Percentiles rank a stretch among this genome's conserved stretches.
Evolutionary conservation across 768 basidiomycete genomes (phyloP).

Genomic region (Hericium rajendrae): DNA sequence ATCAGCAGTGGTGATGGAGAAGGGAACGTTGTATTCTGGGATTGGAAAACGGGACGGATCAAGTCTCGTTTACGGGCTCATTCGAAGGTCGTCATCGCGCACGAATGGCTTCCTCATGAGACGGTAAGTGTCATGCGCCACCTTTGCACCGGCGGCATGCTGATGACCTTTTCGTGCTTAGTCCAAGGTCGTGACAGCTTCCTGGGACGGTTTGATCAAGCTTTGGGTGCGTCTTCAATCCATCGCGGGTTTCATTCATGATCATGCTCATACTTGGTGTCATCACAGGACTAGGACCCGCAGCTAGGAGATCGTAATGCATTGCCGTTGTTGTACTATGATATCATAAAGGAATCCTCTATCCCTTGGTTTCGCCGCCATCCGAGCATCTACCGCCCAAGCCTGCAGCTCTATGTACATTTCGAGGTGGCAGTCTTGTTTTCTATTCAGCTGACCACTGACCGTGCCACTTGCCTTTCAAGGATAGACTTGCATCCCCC

Average conservation of each 20-base stretch:
- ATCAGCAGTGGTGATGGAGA: conserved; percentile 93
- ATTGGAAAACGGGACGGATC: conserved; percentile 97
- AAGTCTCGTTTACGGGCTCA: conserved; percentile 86
- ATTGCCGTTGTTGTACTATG: not conserved
- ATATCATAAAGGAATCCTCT: not conserved
- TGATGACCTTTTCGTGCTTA: conserved; percentile 22
- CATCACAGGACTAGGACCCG: conserved; percentile 9
- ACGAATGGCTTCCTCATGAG: conserved; percentile 98
- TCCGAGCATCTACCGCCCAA: not conserved
- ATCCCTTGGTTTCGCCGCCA: not conserved
- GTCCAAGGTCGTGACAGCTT: conserved; percentile 96
- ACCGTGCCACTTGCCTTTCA: too few species aligned
- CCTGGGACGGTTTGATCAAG: conserved; percentile 97
- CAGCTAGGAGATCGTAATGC: not conserved
- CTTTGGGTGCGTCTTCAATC: conserved; percentile 65
- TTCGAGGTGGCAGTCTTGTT: too few species aligned
- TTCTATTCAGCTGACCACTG: too few species aligned
- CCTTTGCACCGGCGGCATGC: conserved; percentile 1
- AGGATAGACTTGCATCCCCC: too few species aligned
- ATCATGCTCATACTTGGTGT: conserved; percentile 1
- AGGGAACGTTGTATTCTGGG: conserved; percentile 97
- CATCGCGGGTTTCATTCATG: not conserved
- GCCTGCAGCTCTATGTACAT: too few species aligned
- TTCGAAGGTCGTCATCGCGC: conserved; percentile 93
- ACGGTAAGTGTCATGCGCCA: conserved; percentile 40